phyloP scores from a whole-genome alignment of 163 green algal species.

The Scenedesmus sp. region DNA sequence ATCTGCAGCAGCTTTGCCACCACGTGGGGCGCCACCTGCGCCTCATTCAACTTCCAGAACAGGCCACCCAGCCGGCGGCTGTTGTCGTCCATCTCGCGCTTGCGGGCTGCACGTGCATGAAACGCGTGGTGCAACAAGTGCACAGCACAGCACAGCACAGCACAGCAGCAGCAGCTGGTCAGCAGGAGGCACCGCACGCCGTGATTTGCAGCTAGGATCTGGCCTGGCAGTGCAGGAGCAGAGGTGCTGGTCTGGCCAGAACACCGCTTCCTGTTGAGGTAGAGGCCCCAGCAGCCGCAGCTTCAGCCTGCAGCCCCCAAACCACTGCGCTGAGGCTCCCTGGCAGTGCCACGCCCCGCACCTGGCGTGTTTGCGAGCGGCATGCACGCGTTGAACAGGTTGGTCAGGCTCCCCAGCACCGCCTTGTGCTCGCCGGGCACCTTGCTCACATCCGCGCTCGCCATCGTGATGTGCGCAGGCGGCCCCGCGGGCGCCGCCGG shows the following conservation, averaged over 20 bases:
- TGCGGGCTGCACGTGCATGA: conserved; percentile 74
- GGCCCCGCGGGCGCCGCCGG: conserved; percentile 75
- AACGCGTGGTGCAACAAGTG: neutral
- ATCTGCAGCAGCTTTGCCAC: conserved; percentile 89
- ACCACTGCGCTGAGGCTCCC: neutral
- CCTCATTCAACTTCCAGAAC: conserved; percentile 92
- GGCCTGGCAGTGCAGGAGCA: too few species aligned
- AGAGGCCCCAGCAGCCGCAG: too few species aligned
- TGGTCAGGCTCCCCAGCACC: conserved; percentile 78
- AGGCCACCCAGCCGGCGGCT: conserved; percentile 90
- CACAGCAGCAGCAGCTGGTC: neutral
- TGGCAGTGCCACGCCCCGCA: conserved; percentile 33
- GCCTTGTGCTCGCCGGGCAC: conserved; percentile 79
- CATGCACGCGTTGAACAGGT: conserved; percentile 82
- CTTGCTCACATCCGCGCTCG: conserved; percentile 66
- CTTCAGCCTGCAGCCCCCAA: too few species aligned
- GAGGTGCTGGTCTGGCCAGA: too few species aligned
- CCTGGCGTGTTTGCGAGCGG: conserved; percentile 71
- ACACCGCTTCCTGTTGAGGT: too few species aligned
- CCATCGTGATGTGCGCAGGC: conserved; percentile 85
- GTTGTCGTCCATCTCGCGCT: conserved; percentile 97
- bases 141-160: neutral
- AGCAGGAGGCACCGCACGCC: neutral
- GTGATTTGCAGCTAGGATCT: too few species aligned
- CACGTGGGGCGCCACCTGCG: conserved; percentile 80